A percentile compares a stretch with the other conserved stretches of the same genome.
phyloP scores from a whole-genome alignment of 108 stramenopile species.

The Cyclotella kingstonii region DNA sequence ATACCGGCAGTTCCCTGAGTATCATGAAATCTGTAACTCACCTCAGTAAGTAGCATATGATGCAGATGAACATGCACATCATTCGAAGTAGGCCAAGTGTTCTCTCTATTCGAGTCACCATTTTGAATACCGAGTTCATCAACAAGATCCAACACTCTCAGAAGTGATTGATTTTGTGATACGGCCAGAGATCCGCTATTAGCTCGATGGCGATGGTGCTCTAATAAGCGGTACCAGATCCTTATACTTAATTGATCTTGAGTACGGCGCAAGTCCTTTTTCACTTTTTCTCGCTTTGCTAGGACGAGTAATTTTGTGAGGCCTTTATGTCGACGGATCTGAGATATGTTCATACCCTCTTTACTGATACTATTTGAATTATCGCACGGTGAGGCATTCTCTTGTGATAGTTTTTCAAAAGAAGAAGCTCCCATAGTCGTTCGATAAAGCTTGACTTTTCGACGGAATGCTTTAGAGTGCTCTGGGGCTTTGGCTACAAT shows the following conservation, averaged over 20 bases:
- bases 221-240: constrained; percentile 18
- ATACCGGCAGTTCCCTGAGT: constrained; percentile 22
- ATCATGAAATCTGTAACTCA: constrained; percentile 9
- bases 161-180: neutral
- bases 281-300: constrained; percentile 60
- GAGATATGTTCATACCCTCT: constrained; percentile 39
- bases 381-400: too few relatives aligned
- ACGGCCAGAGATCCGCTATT: neutral
- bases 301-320: constrained; percentile 62
- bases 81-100: constrained; percentile 19
- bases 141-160: constrained; percentile 22
- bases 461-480: constrained; percentile 66
- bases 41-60: constrained; percentile 9
- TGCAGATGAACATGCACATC: constrained; percentile 45
- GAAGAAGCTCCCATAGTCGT: constrained; percentile 23
- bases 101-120: constrained; percentile 1
- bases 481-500: constrained; percentile 63
- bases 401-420: neutral
- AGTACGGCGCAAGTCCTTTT: constrained; percentile 26
- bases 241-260: constrained; percentile 18
- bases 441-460: constrained; percentile 56
- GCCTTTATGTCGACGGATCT: constrained; percentile 48
- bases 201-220: neutral
- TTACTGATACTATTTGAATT: too few relatives aligned
- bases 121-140: constrained; percentile 17